These are phyloP conservation scores for Chrysoporthe deuterocubensis DNA, from an alignment of 2,329 filamentous ascomycete species.

Conservation along the genomic window DNA sequence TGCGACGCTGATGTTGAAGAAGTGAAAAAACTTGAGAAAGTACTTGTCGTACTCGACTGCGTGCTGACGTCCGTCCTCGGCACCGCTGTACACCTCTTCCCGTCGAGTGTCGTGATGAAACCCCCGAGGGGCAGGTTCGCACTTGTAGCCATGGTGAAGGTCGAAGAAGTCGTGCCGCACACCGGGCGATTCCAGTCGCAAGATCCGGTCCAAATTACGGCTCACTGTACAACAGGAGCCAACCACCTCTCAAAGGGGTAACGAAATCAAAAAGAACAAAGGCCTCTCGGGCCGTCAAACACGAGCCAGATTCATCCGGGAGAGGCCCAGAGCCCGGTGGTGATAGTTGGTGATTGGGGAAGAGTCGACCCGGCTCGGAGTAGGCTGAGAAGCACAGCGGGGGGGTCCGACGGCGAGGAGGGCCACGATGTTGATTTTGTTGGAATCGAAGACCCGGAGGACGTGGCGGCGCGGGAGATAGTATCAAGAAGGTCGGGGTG, in stretches of 20 bases:
- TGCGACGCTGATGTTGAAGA: constrained; percentile 27
- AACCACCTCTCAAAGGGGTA: constrained; percentile 36
- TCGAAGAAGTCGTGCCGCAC: constrained; percentile 10
- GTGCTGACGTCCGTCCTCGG: constrained; percentile 41
- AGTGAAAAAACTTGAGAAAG: constrained; percentile 18
- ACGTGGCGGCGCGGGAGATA: not conserved
- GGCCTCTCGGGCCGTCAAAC: constrained; percentile 46
- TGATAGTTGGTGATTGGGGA: constrained; percentile 1
- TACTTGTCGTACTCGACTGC: constrained; percentile 31
- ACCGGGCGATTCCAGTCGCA: constrained; percentile 52
- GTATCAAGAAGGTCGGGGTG: constrained; percentile 8
- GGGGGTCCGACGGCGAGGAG: constrained; percentile 10
- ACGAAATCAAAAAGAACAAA: constrained; percentile 30
- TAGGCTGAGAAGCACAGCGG: not conserved
- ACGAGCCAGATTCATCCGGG: constrained; percentile 46
- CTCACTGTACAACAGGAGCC: constrained; percentile 35
- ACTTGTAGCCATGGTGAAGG: constrained; percentile 45
- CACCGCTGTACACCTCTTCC: constrained; percentile 58
- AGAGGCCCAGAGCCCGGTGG: constrained; percentile 17
- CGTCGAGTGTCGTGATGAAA: constrained; percentile 54
- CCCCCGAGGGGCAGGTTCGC: constrained; percentile 50
- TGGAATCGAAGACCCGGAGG: constrained; percentile 11
- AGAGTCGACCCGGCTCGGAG: not conserved
- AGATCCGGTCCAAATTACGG: constrained; percentile 33
- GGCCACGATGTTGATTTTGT: constrained; percentile 22